Base-by-base conservation (phyloP, 2,329 filamentous ascomycete species). In the Penicillium sp. region DNA sequence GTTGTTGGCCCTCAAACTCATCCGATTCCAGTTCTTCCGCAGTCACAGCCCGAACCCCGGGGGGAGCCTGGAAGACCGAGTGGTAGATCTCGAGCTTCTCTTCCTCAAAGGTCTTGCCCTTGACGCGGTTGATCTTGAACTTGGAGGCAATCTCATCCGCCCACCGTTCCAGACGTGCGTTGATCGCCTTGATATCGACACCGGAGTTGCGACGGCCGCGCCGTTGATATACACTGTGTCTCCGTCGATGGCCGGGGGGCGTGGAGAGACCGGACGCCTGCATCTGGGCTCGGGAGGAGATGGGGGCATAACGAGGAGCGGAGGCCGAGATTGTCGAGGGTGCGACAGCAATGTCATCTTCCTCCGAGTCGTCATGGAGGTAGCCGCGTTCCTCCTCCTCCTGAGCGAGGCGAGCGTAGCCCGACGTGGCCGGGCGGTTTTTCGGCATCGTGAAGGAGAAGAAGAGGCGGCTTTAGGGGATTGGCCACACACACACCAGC, bases 111-210 rank as follows among this genome's bases (percentile, higher is more conserved):
- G 86, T 86, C 72, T 88, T 89, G 54, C 89, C 91, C 75, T 89
- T 92, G 58, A 90, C 88, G 71, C 89, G 89, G 69, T 86, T 84
- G 67, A 93, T 91, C 82, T 97, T 98, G 85, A 99, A 98, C 72
- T 96, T 95, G 69, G 92, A 91, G 33, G 95, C 93, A 73, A 99
- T 98, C 80, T 99, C 95, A 71, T 98, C 95, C 17, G 95, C 95
- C 95, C 95, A 99, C 75, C 91, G 86, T 80, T 99, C 95, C 28
- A 99, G 82, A 26, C 95, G 86, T 62, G 94, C 93, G 78, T 99
- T 99, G 79, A 99, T 98, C 63, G 95, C 95, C 77, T 98, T 98
- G 75, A 99, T 91, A 74, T 99, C 95, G 19, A 99, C 94, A 3
- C 93, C 94, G 22, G 92, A 85, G 72, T 93, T 95, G 74, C 91